Evolutionary conservation across 202 grass and related monocot genomes (phyloP).

Genomic region (Brachypodium distachyon): DNA sequence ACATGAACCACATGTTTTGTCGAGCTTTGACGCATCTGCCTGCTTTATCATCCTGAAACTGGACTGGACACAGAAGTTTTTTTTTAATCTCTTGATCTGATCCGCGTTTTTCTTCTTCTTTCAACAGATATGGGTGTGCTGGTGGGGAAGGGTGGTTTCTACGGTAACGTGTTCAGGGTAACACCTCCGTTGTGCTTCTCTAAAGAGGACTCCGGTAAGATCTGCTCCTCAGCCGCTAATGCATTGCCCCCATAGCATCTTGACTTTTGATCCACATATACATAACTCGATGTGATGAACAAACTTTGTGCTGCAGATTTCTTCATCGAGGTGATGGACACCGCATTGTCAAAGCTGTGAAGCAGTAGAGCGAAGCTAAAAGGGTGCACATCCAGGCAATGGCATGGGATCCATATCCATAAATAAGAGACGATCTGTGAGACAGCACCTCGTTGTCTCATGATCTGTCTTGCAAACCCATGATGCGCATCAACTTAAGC

Average conservation of each 20-base stretch:
- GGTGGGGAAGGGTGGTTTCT: slow-evolving; percentile 85
- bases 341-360: slow-evolving; percentile 73
- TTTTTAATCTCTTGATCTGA: neutral
- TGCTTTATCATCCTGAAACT: neutral
- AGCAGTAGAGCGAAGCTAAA: slow-evolving; percentile 12
- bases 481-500: neutral
- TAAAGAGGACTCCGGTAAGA: slow-evolving; percentile 74
- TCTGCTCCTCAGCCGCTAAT: neutral
- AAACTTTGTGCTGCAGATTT: slow-evolving; percentile 38
- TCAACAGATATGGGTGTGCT: slow-evolving; percentile 89
- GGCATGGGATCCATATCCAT: slow-evolving; percentile 2
- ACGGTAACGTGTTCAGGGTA: slow-evolving; percentile 93
- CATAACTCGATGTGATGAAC: neutral
- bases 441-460: slow-evolving; percentile 85
- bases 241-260: neutral
- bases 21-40: neutral
- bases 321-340: slow-evolving; percentile 66
- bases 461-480: neutral
- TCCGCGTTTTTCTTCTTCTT: neutral
- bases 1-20: neutral
- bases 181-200: slow-evolving; percentile 90
- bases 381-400: neutral
- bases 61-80: neutral
- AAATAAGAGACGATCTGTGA: slow-evolving; percentile 38
- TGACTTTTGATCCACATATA: neutral